Base-by-base conservation (phyloP, 306 rosid genomes). In the Urtica urens region DNA sequence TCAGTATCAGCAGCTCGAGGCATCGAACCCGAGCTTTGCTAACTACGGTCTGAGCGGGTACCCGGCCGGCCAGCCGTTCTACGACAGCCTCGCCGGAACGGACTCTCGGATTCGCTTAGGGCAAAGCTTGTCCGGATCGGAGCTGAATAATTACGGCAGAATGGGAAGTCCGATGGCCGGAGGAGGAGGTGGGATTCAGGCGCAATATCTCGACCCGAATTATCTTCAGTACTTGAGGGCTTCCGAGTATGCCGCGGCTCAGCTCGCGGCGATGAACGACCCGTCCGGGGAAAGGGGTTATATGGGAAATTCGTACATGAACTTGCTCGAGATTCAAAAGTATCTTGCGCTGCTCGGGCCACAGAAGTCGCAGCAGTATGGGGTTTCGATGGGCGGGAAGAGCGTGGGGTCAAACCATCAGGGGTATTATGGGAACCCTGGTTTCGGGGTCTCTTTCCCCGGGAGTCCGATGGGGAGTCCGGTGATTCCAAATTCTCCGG, bases 391-490 rank as follows among this genome's bases (percentile, higher is more conserved):
- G 53, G 78, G 75, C 57, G 80, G 80, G 39, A 85, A 81, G 67
- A 76, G 92, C 10, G 74, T 79, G 17, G 66, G 82, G 35, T 71
- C 87, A 47, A 90, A 77, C 56, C 82, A 77, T 67, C 94, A 70
- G 30, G 82, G 94, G 62, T 90, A 79, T 64, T 81, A 79, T 27
- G 95, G 82, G 48, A 90, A 77, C 75, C 83, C 83, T 23, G 93
- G 96, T 8, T 71, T 69, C 27, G 83, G 86, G 24, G 51, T 90
- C 72, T 77, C 99, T 19, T 90, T 81, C 58, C 92, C 81, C 3
- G 92, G 94, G 77, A 85, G 92, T 70, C 96, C 96, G 9, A 58
- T 86, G 76, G 86, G 81, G 57, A 78, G 72, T 64, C 71, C 94
- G 33, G 55, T 71, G 60, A 54, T 77, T 33, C 57, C 92, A 22